Evolutionary conservation across 164 flowering plant genomes (phyloP), one percentile per base, ranked within the genome.

Genomic region (Stephania yunnanensis): DNA sequence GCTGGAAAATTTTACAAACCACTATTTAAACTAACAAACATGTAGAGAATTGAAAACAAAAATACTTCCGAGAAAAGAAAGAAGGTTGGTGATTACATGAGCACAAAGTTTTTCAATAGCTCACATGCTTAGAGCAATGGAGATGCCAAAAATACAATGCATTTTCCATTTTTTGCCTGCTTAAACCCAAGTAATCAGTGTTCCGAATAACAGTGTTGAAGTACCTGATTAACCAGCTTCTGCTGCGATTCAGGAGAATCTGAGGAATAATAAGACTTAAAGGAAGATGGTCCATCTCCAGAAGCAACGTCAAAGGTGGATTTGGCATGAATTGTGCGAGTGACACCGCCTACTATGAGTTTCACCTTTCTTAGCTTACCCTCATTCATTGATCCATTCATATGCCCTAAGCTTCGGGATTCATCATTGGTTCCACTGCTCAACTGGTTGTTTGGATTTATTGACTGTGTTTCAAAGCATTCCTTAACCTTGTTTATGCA

Each of bases 341-440:
- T 88, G 25, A 91, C 89, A 20, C 98, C 95, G 68, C 92, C 92
- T 74, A 95, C 90, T 85, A 87, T 95, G 61, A 93, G 90, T 81
- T 91, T 95, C n/a, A 95, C 89, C 69, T 87, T 93, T 79, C 88
- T 91, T 25, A 87, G 87, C 82, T 83, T 89, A 76, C 70, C 85
- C 71, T 91, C 90, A 81, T 73, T 83, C 71, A 81, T 88, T 22
- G 50, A 68, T 45, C 79, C 86, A 83, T 84, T 84, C 15, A 70
- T 70, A 36, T 78, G 76, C 76, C 53, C 72, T 19, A 25, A 46
- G 67, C 72, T 31, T 44, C 46, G 81, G 80, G 71, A 74, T 31
- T 76, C 79, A 71, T 68, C 71, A 74, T 25, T 75, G 75, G 66
- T 78, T 71, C 58, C 78, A 58, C 36, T 76, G 71, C 72, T 71